Evolutionary conservation across 495 filamentous ascomycete genomes (phyloP).

Genomic region (Neurospora sp.): DNA sequence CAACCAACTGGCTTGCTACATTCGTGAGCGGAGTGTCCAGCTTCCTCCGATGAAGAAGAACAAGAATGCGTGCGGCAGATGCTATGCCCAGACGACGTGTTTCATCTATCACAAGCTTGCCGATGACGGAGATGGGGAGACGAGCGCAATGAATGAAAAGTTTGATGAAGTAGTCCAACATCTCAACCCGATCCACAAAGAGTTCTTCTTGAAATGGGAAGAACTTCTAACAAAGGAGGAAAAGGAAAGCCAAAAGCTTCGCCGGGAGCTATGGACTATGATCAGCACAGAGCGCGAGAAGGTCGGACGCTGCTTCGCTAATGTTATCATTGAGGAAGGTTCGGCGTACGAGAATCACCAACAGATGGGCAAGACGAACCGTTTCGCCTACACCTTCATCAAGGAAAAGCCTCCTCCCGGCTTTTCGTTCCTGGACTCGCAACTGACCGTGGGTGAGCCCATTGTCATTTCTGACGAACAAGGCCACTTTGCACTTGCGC

Average conservation of each 20-base stretch:
- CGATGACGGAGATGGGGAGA: constrained; percentile 73
- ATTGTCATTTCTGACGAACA: constrained; percentile 94
- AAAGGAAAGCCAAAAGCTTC: constrained; percentile 69
- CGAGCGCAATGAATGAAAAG: constrained; percentile 61
- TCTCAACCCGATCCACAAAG: constrained; percentile 58
- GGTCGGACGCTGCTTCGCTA: constrained; percentile 57
- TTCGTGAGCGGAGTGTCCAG: constrained; percentile 62
- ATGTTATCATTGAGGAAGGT: constrained; percentile 66
- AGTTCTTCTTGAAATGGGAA: constrained; percentile 94
- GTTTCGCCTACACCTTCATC: constrained; percentile 72
- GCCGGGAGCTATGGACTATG: constrained; percentile 92
- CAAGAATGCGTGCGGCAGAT: constrained; percentile 63
- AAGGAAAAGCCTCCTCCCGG: constrained; percentile 47
- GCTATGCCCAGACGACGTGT: constrained; percentile 80
- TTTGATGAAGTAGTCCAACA: constrained; percentile 69
- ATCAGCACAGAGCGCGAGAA: constrained; percentile 79
- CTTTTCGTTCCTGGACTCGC: constrained; percentile 83
- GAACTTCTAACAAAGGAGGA: constrained; percentile 88
- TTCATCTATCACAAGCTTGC: constrained; percentile 91
- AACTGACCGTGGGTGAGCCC: constrained; percentile 81
- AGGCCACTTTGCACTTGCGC: constrained; percentile 87
- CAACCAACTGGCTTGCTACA: constrained; percentile 77
- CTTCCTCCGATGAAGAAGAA: constrained; percentile 81
- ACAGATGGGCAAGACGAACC: constrained; percentile 68
- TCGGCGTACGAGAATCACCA: constrained; percentile 56